These are phyloP conservation scores for Dothistroma septosporum DNA, from an alignment of 2,329 filamentous ascomycete genomes.

Conservation along the genomic window DNA sequence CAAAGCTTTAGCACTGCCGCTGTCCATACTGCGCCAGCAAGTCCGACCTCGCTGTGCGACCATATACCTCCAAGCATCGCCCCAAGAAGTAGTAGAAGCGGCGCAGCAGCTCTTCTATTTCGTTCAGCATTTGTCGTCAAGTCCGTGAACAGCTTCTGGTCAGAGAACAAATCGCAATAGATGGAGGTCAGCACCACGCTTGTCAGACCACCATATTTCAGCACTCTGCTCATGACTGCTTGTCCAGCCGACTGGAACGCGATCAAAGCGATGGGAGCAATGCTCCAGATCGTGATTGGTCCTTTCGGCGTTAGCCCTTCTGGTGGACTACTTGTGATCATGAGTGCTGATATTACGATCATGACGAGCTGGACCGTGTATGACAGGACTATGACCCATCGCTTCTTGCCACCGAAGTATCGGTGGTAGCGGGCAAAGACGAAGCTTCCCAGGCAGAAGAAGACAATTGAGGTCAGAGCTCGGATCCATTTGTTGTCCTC, in stretches of 20 bases:
- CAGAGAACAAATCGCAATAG: conserved; percentile 75
- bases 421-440: conserved; percentile 68
- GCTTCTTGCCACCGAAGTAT: conserved; percentile 55
- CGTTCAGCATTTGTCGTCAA: conserved; percentile 48
- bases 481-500: conserved; percentile 62
- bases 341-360: conserved; percentile 39
- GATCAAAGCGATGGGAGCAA: conserved; percentile 64
- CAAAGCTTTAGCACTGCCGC: conserved; percentile 40
- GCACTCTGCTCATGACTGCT: conserved; percentile 66
- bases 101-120: conserved; percentile 50
- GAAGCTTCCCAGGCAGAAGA: conserved; percentile 69
- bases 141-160: conserved; percentile 49
- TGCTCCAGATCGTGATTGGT: conserved; percentile 39
- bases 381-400: conserved; percentile 58
- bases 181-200: conserved; percentile 77
- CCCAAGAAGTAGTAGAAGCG: conserved; percentile 51
- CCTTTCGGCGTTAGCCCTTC: conserved; percentile 14
- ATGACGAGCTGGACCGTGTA: conserved; percentile 42
- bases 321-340: conserved; percentile 39
- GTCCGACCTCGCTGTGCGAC: conserved; percentile 49
- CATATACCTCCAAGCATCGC: conserved; percentile 54
- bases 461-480: conserved; percentile 64
- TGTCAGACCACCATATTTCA: conserved; percentile 67
- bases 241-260: conserved; percentile 77
- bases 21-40: conserved; percentile 51